Percentiles rank a stretch among this genome's conserved stretches.
Evolutionary conservation across 139 green algal genomes (phyloP).

Genomic region (Picochlorum sp.): DNA sequence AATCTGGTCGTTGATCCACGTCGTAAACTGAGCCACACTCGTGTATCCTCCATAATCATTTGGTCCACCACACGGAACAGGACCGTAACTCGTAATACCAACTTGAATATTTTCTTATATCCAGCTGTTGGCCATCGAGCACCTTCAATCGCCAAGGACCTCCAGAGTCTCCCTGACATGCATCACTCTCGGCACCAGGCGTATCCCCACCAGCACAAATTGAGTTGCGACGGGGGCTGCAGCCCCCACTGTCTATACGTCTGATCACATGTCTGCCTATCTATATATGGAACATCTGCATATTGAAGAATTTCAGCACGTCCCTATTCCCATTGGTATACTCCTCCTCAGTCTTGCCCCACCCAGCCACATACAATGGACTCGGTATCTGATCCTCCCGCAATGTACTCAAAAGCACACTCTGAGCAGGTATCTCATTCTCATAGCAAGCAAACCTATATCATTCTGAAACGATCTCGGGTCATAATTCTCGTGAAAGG

Average conservation of each 20-base stretch:
- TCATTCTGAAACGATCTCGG: too few relatives aligned
- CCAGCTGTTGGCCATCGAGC: conserved; percentile 1
- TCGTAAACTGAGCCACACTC: neutral
- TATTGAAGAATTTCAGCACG: neutral
- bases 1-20: neutral
- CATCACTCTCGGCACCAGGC: neutral
- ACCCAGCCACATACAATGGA: neutral
- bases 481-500: too few relatives aligned
- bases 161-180: neutral
- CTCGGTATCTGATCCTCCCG: neutral
- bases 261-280: neutral
- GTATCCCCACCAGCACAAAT: neutral
- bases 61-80: neutral
- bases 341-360: neutral
- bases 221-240: neutral
- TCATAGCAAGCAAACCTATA: neutral
- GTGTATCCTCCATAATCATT: neutral
- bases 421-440: neutral
- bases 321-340: neutral
- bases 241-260: neutral
- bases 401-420: neutral
- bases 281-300: neutral
- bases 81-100: neutral
- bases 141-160: neutral
- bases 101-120: conserved; percentile 7